These are phyloP conservation scores for Exserohilum turcica DNA, from an alignment of 2,329 filamentous ascomycete species.

Conservation along the genomic window DNA sequence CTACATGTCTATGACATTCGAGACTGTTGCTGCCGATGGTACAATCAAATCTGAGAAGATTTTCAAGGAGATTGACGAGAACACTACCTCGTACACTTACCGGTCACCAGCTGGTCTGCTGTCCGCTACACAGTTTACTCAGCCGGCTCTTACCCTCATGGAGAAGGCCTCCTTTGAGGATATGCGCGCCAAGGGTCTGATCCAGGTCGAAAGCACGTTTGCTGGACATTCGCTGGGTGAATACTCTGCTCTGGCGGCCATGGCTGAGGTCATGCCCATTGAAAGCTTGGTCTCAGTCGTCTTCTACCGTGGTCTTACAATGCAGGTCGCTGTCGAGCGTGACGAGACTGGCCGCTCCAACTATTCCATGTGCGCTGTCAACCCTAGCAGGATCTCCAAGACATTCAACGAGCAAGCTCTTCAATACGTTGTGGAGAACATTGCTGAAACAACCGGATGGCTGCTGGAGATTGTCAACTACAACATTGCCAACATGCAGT, in stretches of 20 bases:
- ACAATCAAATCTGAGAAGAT: constrained; percentile 98
- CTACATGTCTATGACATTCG: constrained; percentile 99
- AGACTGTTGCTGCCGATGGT: constrained; percentile 92
- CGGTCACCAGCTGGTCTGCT: constrained; percentile 90
- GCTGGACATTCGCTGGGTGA: constrained; percentile 97
- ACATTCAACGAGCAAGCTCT: constrained; percentile 98
- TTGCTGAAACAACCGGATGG: constrained; percentile 92
- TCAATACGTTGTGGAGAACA: constrained; percentile 95
- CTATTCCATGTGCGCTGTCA: constrained; percentile 99
- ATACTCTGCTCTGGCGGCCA: constrained; percentile 93
- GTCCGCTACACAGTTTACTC: constrained; percentile 97
- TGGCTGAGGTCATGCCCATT: constrained; percentile 99
- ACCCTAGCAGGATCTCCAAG: constrained; percentile 96
- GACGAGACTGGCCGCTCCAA: constrained; percentile 92
- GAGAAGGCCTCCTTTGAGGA: constrained; percentile 99
- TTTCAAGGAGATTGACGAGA: constrained; percentile 96
- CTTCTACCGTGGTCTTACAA: constrained; percentile 97
- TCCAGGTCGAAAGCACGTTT: constrained; percentile 95
- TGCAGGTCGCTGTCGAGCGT: constrained; percentile 98
- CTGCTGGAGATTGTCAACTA: constrained; percentile 99
- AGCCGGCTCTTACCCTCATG: constrained; percentile 96
- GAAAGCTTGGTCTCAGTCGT: constrained; percentile 97
- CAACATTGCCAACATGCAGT: constrained; percentile 73
- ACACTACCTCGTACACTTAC: constrained; percentile 95
- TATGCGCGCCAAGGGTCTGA: constrained; percentile 95